Percentiles rank a stretch among this genome's conserved stretches.
These are phyloP conservation scores for Lactarius akahatsu DNA, from an alignment of 768 basidiomycete genomes.

Conservation along the genomic window DNA sequence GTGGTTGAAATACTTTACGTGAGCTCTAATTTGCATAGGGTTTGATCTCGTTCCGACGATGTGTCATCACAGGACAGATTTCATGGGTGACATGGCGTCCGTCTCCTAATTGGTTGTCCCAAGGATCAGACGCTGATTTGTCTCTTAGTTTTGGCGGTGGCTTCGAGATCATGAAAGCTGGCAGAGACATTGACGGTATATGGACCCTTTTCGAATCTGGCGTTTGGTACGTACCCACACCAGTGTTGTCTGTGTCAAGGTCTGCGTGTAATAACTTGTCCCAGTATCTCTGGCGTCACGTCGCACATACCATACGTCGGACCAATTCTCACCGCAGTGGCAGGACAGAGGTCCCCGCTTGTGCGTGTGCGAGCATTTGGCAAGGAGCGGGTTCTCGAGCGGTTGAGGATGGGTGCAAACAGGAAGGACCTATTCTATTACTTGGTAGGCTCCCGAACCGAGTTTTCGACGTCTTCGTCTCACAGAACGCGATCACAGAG, in stretches of 20 bases:
- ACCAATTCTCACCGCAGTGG: background rate
- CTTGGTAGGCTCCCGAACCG: slow-evolving; percentile 33
- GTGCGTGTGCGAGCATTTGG: background rate
- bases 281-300: background rate
- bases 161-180: background rate
- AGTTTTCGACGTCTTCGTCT: background rate
- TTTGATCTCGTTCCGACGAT: background rate
- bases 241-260: background rate
- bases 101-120: background rate
- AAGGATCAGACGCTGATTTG: background rate
- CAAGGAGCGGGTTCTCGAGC: background rate
- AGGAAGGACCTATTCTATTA: slow-evolving; percentile 42
- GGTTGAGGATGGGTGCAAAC: slow-evolving; percentile 4
- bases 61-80: slow-evolving; percentile 37
- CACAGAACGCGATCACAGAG: slow-evolving; percentile 4
- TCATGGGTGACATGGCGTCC: slow-evolving; percentile 45
- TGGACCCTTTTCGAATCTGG: background rate
- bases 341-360: too few species aligned
- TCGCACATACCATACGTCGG: background rate
- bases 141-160: background rate
- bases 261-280: background rate
- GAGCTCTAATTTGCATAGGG: slow-evolving; percentile 21
- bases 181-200: background rate
- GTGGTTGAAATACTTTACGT: slow-evolving; percentile 45
- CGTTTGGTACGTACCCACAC: background rate